These are phyloP conservation scores for Cryptosporidium bovis DNA, from an alignment of 169 alveolate species.

Conservation along the genomic window DNA sequence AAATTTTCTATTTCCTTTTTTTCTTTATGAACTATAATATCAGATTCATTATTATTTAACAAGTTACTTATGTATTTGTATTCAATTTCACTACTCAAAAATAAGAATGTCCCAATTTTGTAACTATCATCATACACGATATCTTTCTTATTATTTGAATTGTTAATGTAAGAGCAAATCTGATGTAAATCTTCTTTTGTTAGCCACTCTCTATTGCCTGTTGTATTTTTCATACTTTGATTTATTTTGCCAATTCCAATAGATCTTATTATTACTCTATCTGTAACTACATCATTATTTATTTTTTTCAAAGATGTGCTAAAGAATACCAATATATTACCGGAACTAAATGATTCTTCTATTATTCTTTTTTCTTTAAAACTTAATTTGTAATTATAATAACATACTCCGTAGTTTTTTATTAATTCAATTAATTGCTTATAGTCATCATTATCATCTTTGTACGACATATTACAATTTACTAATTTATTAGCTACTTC, in stretches of 20 bases:
- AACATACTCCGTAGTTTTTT: constrained; percentile 19
- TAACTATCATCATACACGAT: not conserved
- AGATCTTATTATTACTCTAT: constrained; percentile 52
- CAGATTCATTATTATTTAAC: not conserved
- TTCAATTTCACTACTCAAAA: constrained; percentile 16
- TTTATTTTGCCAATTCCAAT: constrained; percentile 54
- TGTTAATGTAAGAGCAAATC: not conserved
- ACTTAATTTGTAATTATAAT: constrained; percentile 26
- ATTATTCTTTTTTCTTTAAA: constrained; percentile 36
- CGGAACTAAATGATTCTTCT: constrained; percentile 32
- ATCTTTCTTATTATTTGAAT: not conserved
- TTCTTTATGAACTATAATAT: no score
- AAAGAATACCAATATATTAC: constrained; percentile 18
- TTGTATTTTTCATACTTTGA: not conserved
- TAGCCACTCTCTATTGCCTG: constrained; percentile 54
- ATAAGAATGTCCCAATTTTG: not conserved
- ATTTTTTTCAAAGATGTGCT: constrained; percentile 21
- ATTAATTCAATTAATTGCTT: constrained; percentile 15
- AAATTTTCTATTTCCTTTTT: constrained; percentile 15
- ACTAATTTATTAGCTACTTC: not conserved
- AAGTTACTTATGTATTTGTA: constrained; percentile 5
- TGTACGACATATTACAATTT: not conserved
- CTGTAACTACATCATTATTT: constrained; percentile 12
- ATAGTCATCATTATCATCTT: not conserved
- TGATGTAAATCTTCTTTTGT: constrained; percentile 5